Percentiles rank a stretch among this genome's conserved stretches.
Evolutionary conservation across 2,329 filamentous ascomycete species (phyloP).

Genomic region (Monosporascus ibericus): DNA sequence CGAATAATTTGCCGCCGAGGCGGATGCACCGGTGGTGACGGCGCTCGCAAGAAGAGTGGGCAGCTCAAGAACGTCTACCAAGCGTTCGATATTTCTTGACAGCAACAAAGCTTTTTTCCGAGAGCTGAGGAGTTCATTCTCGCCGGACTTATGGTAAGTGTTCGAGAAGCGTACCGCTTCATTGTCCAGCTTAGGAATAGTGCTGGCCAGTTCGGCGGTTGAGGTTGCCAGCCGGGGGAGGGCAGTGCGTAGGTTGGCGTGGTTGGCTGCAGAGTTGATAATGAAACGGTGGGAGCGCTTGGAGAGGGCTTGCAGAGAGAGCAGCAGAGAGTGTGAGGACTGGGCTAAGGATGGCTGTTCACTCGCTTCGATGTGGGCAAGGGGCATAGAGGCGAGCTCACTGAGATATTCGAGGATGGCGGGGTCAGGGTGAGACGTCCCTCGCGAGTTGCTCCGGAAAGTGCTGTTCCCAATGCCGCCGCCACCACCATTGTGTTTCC

Average conservation of each 20-base stretch:
- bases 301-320: constrained; percentile 80
- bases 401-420: constrained; percentile 66
- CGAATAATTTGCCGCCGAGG: constrained; percentile 66
- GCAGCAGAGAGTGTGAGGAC: constrained; percentile 69
- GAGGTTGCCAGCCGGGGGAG: constrained; percentile 65
- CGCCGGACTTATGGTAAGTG: constrained; percentile 69
- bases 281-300: constrained; percentile 84
- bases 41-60: constrained; percentile 80
- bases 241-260: constrained; percentile 65
- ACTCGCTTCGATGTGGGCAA: constrained; percentile 63
- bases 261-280: constrained; percentile 71
- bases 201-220: constrained; percentile 60
- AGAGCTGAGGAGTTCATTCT: constrained; percentile 63
- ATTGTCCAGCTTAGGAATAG: constrained; percentile 72
- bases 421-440: constrained; percentile 39
- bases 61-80: constrained; percentile 86
- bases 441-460: constrained; percentile 35
- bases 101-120: constrained; percentile 77
- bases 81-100: constrained; percentile 78
- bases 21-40: constrained; percentile 52
- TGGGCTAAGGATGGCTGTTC: constrained; percentile 80
- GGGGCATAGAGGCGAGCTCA: constrained; percentile 68
- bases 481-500: not conserved
- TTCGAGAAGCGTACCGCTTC: constrained; percentile 75
- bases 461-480: constrained; percentile 21